These are phyloP conservation scores for Populus euphratica DNA, from an alignment of 345 rosid genomes.

Conservation along the genomic window DNA sequence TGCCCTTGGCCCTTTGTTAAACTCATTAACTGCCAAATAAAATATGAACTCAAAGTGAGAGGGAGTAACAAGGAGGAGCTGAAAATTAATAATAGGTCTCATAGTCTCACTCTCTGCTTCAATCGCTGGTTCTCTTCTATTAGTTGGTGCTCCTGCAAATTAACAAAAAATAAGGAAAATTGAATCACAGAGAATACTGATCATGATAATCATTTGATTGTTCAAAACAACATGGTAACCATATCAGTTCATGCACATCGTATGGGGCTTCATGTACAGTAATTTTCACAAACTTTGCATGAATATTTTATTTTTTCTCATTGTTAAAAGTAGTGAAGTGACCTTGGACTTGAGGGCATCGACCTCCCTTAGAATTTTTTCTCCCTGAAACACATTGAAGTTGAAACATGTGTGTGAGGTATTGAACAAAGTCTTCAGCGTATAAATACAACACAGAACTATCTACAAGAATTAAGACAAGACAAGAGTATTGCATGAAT, in stretches of 20 bases:
- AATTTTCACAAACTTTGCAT: no score
- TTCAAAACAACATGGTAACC: no score
- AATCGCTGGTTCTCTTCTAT: constrained; percentile 30
- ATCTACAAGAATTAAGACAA: neutral
- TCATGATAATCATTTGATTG: no score
- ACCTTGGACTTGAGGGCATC: constrained; percentile 29
- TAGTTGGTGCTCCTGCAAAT: constrained; percentile 24
- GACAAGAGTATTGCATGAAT: neutral
- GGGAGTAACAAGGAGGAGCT: neutral
- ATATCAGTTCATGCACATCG: no score
- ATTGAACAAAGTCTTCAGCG: neutral
- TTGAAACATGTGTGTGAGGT: neutral
- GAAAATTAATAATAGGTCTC: neutral
- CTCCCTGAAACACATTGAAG: constrained; percentile 23
- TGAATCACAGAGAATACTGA: neutral
- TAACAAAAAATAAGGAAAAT: neutral
- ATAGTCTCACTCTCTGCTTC: constrained; percentile 21
- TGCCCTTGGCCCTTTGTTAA: neutral
- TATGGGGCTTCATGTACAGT: no score
- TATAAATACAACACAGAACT: neutral
- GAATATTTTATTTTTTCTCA: no score
- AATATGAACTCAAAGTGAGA: neutral
- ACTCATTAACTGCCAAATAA: neutral
- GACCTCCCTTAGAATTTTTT: constrained; percentile 22
- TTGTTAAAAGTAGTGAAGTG: neutral